Conservation (phyloP, 768 basidiomycete species). For the Phlebiopsis flavidoalba region DNA sequence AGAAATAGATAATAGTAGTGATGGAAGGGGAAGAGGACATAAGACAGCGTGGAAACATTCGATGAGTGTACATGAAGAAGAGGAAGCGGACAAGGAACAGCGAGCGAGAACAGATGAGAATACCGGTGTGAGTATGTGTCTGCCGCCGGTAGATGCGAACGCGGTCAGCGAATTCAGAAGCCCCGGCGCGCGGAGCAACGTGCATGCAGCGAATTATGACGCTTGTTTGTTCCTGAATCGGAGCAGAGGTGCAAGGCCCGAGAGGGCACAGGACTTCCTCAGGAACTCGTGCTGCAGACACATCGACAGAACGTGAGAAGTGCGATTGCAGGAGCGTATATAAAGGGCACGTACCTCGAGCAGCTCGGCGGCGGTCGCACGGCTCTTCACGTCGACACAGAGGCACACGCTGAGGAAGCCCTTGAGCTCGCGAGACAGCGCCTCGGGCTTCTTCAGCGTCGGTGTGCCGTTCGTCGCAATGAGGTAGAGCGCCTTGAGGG, state of each 20-base stretch:
- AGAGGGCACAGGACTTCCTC: slow-evolving; percentile 78
- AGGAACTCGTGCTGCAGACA: slow-evolving; percentile 83
- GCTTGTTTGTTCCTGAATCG: slow-evolving; percentile 70
- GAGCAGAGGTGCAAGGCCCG: slow-evolving; percentile 81
- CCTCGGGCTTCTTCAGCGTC: slow-evolving; percentile 94
- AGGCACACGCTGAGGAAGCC: slow-evolving; percentile 96
- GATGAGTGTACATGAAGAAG: slow-evolving; percentile 8
- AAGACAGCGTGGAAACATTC: neutral
- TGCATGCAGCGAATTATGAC: slow-evolving; percentile 17
- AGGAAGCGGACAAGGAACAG: neutral
- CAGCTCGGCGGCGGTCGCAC: slow-evolving; percentile 85
- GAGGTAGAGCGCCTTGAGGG: slow-evolving; percentile 87
- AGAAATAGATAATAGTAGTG: slow-evolving; percentile 9
- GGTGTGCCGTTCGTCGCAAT: slow-evolving; percentile 99
- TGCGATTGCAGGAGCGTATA: slow-evolving; percentile 8
- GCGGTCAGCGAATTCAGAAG: neutral
- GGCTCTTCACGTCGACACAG: slow-evolving; percentile 92
- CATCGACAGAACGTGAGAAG: neutral
- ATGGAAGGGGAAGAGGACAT: neutral
- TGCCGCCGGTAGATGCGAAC: neutral
- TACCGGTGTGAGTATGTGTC: neutral
- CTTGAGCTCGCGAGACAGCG: slow-evolving; percentile 88
- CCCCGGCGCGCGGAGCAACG: neutral
- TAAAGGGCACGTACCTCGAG: slow-evolving; percentile 55
- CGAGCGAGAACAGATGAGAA: slow-evolving; percentile 6